A percentile compares a stretch with the other conserved stretches of the same genome.
Conservation (phyloP, 2,329 filamentous ascomycete species). For the Celoporthe dispersa region DNA sequence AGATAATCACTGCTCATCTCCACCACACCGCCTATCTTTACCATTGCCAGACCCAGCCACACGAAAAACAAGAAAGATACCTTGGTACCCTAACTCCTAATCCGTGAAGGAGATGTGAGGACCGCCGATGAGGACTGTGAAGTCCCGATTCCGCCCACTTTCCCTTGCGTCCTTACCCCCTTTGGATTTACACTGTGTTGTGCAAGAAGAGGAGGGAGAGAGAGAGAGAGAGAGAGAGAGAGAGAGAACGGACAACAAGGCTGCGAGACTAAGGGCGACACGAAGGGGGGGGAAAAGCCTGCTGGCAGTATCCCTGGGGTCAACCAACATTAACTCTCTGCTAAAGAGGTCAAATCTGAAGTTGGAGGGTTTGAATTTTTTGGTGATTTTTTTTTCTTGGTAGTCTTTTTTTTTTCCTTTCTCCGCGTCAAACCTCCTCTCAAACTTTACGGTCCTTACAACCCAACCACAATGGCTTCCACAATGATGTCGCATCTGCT, state of each 20-base stretch:
- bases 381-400: no score
- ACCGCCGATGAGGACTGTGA: neutral
- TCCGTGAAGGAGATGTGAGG: neutral
- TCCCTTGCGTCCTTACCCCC: neutral
- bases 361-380: no score
- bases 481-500: neutral
- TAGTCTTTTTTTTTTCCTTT: no score
- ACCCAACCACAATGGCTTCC: constrained; percentile 12
- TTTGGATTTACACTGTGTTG: no score
- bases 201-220: no score
- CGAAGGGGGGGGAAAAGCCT: neutral
- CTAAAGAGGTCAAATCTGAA: neutral
- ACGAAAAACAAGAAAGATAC: neutral
- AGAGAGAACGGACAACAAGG: neutral
- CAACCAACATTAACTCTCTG: neutral
- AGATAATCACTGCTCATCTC: neutral
- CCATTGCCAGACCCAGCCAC: neutral
- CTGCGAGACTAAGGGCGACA: neutral
- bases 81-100: neutral
- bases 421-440: no score
- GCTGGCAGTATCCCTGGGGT: no score
- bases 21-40: neutral
- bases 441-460: neutral
- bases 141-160: neutral
- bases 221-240: no score